Conservation (phyloP, 2,329 filamentous ascomycete species). For the Aspergillus fumigatiaffinis region DNA sequence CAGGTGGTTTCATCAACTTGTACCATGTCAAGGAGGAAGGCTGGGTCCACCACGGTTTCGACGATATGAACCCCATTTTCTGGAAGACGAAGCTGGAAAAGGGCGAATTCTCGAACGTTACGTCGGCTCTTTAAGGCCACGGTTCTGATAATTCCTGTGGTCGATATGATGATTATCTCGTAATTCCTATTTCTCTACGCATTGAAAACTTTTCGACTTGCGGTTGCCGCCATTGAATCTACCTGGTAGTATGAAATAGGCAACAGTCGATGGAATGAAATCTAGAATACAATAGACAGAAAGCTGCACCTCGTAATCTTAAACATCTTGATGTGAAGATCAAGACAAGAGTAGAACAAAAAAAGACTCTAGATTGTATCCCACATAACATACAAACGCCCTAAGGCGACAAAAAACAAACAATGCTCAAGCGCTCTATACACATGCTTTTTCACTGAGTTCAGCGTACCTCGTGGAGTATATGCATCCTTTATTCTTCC, state of each 20-base stretch:
- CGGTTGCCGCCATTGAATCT: not conserved
- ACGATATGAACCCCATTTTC: slow-evolving; percentile 97
- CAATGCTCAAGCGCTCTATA: slow-evolving; percentile 14
- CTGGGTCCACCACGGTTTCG: slow-evolving; percentile 99
- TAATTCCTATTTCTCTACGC: slow-evolving; percentile 9
- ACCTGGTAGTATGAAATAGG: not conserved
- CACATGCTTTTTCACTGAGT: slow-evolving; percentile 11
- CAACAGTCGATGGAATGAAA: not conserved
- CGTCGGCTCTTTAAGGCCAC: slow-evolving; percentile 56
- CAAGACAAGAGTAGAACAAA: slow-evolving; percentile 7
- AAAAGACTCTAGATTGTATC: slow-evolving; percentile 3
- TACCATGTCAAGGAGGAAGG: slow-evolving; percentile 99
- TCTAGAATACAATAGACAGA: not conserved
- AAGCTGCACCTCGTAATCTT: not conserved
- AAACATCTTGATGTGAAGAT: not conserved
- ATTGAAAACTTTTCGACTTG: slow-evolving; percentile 6
- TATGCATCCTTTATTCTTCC: not conserved
- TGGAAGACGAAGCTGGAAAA: slow-evolving; percentile 99
- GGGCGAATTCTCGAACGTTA: slow-evolving; percentile 97
- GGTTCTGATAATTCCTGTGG: slow-evolving; percentile 10
- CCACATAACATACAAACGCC: slow-evolving; percentile 1
- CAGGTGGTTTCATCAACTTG: slow-evolving; percentile 95
- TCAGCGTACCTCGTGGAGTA: not conserved
- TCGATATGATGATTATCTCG: slow-evolving; percentile 10
- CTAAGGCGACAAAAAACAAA: slow-evolving; percentile 8